Percentiles rank a stretch among this genome's conserved stretches.
phyloP scores from a whole-genome alignment of 257 asterid genomes.

The Przewalskia tangutica region DNA sequence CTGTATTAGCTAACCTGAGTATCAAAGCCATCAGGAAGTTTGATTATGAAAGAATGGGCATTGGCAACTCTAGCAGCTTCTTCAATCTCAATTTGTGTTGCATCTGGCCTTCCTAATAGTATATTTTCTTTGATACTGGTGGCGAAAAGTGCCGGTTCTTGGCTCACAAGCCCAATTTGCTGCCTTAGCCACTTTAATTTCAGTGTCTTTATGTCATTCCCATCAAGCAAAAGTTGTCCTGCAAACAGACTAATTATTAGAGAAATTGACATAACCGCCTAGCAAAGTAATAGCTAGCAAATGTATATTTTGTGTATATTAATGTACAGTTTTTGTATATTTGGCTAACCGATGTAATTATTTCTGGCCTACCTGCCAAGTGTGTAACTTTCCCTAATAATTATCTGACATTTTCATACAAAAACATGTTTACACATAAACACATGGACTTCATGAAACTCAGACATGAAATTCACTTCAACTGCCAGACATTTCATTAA shows the following conservation, averaged over 20 bases:
- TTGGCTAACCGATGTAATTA: too few relatives aligned
- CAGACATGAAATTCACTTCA: not conserved
- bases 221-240: slow-evolving; percentile 74
- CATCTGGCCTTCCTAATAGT: slow-evolving; percentile 63
- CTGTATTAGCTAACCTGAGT: slow-evolving; percentile 45
- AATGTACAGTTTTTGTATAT: too few relatives aligned
- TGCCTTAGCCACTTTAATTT: slow-evolving; percentile 73
- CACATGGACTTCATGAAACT: slow-evolving; percentile 5
- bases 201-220: slow-evolving; percentile 58
- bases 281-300: too few relatives aligned
- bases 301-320: too few relatives aligned
- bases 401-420: slow-evolving; percentile 8
- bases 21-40: slow-evolving; percentile 75
- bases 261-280: too few relatives aligned
- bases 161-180: slow-evolving; percentile 89
- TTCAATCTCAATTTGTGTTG: slow-evolving; percentile 50
- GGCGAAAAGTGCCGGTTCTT: slow-evolving; percentile 85
- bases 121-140: slow-evolving; percentile 80
- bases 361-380: too few relatives aligned
- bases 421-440: not conserved
- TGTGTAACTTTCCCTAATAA: too few relatives aligned
- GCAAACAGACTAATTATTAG: slow-evolving; percentile 26
- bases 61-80: slow-evolving; percentile 87
- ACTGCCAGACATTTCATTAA: not conserved
- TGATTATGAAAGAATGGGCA: slow-evolving; percentile 68